These are phyloP conservation scores for Rhodotorula sp. DNA, from an alignment of 1,284 basidiomycete species.

Conservation along the genomic window DNA sequence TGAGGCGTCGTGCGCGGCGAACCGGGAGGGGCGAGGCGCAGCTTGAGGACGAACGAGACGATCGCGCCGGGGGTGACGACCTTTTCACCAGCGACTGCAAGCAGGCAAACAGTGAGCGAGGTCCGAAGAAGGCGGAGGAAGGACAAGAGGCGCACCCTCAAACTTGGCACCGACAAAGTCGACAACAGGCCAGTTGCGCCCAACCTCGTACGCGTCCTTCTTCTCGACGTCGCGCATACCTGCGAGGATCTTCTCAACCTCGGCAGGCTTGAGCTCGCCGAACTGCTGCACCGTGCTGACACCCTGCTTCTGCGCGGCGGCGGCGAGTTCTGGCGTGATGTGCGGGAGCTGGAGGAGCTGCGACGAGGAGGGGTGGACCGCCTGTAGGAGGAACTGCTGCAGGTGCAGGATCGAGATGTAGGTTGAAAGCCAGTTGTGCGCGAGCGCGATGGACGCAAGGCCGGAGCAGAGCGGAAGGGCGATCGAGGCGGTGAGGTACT, in stretches of 20 bases:
- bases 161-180: conserved; percentile 84
- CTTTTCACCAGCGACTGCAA: conserved; percentile 82
- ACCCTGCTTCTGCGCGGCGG: conserved; percentile 54
- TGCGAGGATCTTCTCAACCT: conserved; percentile 56
- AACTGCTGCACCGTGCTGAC: conserved; percentile 46
- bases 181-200: conserved; percentile 73
- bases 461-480: conserved; percentile 64
- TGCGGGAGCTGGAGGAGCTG: conserved; percentile 75
- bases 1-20: conserved; percentile 52
- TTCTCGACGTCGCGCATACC: conserved; percentile 57
- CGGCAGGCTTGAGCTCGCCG: conserved; percentile 35
- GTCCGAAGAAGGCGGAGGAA: background rate
- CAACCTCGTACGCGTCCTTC: conserved; percentile 67
- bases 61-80: conserved; percentile 85
- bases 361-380: conserved; percentile 62
- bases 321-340: conserved; percentile 53
- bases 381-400: conserved; percentile 82
- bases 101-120: conserved; percentile 1
- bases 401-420: conserved; percentile 78
- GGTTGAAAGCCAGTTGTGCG: conserved; percentile 89
- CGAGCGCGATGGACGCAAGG: conserved; percentile 76
- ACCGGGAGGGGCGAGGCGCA: conserved; percentile 65
- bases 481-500: conserved; percentile 44
- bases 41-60: conserved; percentile 82
- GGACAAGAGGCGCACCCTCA: conserved; percentile 65